These are phyloP conservation scores for Falciphora oryzae DNA, from an alignment of 2,329 filamentous ascomycete species.

Conservation along the genomic window DNA sequence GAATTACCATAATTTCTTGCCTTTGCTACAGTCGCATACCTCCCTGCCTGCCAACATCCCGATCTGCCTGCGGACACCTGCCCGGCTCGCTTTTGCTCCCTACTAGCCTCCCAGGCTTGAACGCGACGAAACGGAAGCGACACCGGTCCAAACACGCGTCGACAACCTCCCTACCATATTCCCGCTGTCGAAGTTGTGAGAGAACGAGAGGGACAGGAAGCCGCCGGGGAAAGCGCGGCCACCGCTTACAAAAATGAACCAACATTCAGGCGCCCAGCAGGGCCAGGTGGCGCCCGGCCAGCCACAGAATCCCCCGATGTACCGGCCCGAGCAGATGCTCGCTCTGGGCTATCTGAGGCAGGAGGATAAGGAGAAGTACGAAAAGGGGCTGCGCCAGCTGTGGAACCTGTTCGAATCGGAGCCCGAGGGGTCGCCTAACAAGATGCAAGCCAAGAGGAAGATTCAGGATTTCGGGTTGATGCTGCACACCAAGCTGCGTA, in stretches of 20 bases:
- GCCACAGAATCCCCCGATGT: slow-evolving; percentile 31
- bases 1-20: not conserved
- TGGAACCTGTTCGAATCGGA: slow-evolving; percentile 48
- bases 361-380: slow-evolving; percentile 54
- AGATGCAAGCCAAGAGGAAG: slow-evolving; percentile 49
- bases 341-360: slow-evolving; percentile 43
- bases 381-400: slow-evolving; percentile 46
- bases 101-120: not conserved
- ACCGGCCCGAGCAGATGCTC: slow-evolving; percentile 47
- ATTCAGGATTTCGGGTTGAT: slow-evolving; percentile 56
- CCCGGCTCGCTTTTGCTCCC: not conserved
- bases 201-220: not conserved
- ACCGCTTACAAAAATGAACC: slow-evolving; percentile 7
- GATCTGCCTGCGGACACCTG: not conserved
- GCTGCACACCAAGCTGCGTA: slow-evolving; percentile 27
- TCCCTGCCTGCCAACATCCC: not conserved
- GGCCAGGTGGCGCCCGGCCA: slow-evolving; percentile 15
- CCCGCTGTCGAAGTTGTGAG: not conserved
- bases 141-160: not conserved
- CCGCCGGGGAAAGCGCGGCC: not conserved
- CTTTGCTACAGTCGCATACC: not conserved
- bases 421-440: slow-evolving; percentile 40
- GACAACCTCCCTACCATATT: not conserved
- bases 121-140: not conserved
- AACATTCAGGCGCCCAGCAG: slow-evolving; percentile 14